Evolutionary conservation across 1,284 basidiomycete genomes (phyloP).

Genomic region (Cystobasidium pallidum): DNA sequence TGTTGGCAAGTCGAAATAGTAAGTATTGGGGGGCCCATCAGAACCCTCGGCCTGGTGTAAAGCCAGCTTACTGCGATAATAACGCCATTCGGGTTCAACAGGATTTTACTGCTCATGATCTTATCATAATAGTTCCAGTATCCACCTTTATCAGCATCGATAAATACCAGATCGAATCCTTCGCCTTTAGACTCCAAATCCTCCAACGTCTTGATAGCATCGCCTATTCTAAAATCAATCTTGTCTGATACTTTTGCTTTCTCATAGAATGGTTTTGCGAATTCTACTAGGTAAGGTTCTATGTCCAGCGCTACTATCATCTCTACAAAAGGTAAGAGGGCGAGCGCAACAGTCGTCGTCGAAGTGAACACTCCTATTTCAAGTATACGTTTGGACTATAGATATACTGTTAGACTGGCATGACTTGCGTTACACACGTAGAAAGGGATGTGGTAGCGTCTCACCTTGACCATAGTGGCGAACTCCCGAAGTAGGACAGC

Average conservation of each 20-base stretch:
- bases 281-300: constrained; percentile 53
- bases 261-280: constrained; percentile 53
- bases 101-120: constrained; percentile 50
- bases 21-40: too few relatives aligned
- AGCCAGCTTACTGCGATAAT: constrained; percentile 51
- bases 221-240: constrained; percentile 53
- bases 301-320: constrained; percentile 55
- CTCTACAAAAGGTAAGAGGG: constrained; percentile 46
- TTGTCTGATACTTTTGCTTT: constrained; percentile 52
- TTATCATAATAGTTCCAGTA: constrained; percentile 53
- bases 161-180: constrained; percentile 55
- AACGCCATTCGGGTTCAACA: constrained; percentile 52
- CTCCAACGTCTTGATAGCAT: constrained; percentile 52
- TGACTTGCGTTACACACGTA: background rate
- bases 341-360: constrained; percentile 48
- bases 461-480: constrained; percentile 36
- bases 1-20: constrained; percentile 16
- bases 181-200: constrained; percentile 48
- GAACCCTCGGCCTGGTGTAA: too few relatives aligned
- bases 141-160: constrained; percentile 56
- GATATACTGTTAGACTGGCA: background rate
- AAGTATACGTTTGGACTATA: constrained; percentile 41
- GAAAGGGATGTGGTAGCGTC: background rate
- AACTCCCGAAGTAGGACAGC: constrained; percentile 41
- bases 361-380: constrained; percentile 46